A percentile compares a stretch with the other conserved stretches of the same genome.
Evolutionary conservation across 495 filamentous ascomycete genomes (phyloP).

Genomic region (Neurospora sp.): DNA sequence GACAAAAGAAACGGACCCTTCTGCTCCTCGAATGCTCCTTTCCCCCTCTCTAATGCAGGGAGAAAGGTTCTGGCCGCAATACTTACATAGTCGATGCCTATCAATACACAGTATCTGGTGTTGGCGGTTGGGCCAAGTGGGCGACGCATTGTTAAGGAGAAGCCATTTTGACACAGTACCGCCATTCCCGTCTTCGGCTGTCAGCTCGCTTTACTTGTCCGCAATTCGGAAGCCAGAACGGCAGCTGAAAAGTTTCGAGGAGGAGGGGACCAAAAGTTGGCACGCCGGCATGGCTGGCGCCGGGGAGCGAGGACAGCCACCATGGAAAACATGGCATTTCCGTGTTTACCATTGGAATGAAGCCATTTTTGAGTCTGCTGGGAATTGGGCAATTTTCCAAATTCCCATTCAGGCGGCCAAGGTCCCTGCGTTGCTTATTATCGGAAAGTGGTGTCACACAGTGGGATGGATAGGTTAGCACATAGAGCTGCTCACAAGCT

Average conservation of each 20-base stretch:
- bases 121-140: neutral
- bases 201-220: neutral
- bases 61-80: neutral
- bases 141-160: neutral
- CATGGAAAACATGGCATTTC: conserved; percentile 6
- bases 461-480: neutral
- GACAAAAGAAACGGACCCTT: conserved; percentile 1
- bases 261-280: conserved; percentile 10
- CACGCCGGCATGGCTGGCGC: conserved; percentile 5
- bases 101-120: neutral
- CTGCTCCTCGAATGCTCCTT: neutral
- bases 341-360: conserved; percentile 7
- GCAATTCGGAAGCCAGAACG: neutral
- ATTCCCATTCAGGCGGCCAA: conserved; percentile 1
- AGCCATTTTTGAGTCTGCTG: conserved; percentile 5
- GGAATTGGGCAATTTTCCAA: neutral
- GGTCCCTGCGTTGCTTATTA: neutral
- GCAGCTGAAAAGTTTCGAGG: neutral
- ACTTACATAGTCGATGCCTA: neutral
- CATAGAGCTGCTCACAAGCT: neutral
- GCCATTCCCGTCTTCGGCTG: neutral
- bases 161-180: neutral
- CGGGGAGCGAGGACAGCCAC: neutral
- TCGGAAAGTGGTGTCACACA: neutral
- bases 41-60: neutral